A percentile compares a stretch with the other conserved stretches of the same genome.
Conservation (phyloP, 805 yeast species). For the Metschnikowia borealis region DNA sequence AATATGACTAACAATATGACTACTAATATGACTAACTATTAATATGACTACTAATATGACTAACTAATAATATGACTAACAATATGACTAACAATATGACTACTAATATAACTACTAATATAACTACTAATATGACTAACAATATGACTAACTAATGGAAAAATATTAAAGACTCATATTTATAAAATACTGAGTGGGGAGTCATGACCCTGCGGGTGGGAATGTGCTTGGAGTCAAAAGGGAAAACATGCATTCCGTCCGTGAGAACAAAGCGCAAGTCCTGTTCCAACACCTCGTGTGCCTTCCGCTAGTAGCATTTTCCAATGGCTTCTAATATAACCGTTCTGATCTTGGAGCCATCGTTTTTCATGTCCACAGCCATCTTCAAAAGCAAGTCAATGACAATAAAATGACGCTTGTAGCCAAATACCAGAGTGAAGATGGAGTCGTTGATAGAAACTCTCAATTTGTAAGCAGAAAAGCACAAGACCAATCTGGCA, state of each 20-base stretch:
- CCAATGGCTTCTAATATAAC: conserved; percentile 85
- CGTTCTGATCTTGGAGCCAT: conserved; percentile 84
- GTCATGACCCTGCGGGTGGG: conserved; percentile 47
- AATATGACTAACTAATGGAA: too few relatives aligned
- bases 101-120: too few relatives aligned
- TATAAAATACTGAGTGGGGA: too few relatives aligned
- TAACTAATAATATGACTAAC: too few relatives aligned
- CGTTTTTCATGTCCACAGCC: conserved; percentile 96
- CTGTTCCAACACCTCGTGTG: conserved; percentile 76
- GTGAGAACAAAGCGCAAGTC: conserved; percentile 80
- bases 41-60: too few relatives aligned
- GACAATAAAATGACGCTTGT: conserved; percentile 61
- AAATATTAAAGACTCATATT: too few relatives aligned
- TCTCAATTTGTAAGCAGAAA: conserved; percentile 84
- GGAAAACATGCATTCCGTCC: conserved; percentile 69
- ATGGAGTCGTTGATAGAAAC: conserved; percentile 68
- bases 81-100: too few relatives aligned
- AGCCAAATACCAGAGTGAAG: conserved; percentile 61
- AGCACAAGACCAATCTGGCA: conserved; percentile 78
- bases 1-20: too few relatives aligned
- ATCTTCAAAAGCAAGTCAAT: conserved; percentile 75
- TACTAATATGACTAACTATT: too few relatives aligned
- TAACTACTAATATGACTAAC: too few relatives aligned
- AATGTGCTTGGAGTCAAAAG: conserved; percentile 38
- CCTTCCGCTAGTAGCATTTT: conserved; percentile 80